Evolutionary conservation across 352 stramenopile species (phyloP).

Genomic region (Phytophthora chlamydospora): DNA sequence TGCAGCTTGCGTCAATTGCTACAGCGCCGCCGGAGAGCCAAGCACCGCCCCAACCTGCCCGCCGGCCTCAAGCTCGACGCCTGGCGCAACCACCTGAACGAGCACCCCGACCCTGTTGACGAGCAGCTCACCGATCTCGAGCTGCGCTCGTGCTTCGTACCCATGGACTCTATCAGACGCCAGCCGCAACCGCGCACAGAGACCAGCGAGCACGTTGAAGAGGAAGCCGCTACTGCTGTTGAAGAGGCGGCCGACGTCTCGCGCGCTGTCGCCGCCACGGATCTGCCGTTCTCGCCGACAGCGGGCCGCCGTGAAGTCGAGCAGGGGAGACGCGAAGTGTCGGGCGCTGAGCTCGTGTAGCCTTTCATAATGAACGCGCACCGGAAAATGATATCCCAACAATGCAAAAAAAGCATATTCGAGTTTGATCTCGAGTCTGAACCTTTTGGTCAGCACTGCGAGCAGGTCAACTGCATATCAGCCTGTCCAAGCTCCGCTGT

Average conservation of each 20-base stretch:
- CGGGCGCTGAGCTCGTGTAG: slow-evolving; percentile 18
- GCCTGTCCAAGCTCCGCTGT: too few species aligned
- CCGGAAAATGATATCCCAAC: neutral
- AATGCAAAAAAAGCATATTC: too few species aligned
- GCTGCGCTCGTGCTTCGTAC: slow-evolving; percentile 35
- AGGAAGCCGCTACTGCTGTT: neutral
- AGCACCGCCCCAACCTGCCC: slow-evolving; percentile 17
- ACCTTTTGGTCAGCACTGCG: too few species aligned
- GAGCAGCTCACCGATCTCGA: slow-evolving; percentile 28
- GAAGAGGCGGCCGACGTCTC: slow-evolving; percentile 5
- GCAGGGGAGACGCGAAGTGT: neutral
- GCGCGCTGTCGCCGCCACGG: slow-evolving; percentile 19
- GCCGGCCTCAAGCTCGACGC: slow-evolving; percentile 27
- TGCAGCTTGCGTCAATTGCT: slow-evolving; percentile 16
- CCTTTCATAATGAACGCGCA: slow-evolving; percentile 5
- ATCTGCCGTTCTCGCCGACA: slow-evolving; percentile 16
- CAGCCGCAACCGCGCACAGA: slow-evolving; percentile 19
- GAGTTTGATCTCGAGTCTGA: too few species aligned
- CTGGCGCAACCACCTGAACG: slow-evolving; percentile 27
- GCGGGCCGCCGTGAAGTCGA: neutral
- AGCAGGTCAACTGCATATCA: too few species aligned
- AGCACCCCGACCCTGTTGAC: slow-evolving; percentile 21
- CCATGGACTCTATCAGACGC: slow-evolving; percentile 20
- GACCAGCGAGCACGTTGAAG: slow-evolving; percentile 24
- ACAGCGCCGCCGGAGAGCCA: slow-evolving; percentile 2